A percentile compares a stretch with the other conserved stretches of the same genome.
Conservation (phyloP, 1,139 yeast species). For the Pichia sp. region DNA sequence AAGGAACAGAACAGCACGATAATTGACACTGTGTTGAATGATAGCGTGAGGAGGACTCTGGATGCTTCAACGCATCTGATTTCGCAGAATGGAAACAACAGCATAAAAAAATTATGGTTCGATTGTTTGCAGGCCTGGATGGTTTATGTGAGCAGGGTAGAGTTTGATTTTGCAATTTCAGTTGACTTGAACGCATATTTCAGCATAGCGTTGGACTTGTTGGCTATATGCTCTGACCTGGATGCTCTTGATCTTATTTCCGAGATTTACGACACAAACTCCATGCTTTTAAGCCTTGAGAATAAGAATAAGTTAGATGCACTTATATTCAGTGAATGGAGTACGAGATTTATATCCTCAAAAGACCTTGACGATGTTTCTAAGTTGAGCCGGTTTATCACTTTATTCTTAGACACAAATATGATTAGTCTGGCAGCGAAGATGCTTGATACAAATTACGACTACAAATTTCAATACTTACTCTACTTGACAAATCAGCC, state of each 20-base stretch:
- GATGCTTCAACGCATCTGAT: conserved; percentile 26
- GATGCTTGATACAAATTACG: conserved; percentile 39
- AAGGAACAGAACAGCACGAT: conserved; percentile 13
- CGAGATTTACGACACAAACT: conserved; percentile 47
- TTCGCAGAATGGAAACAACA: conserved; percentile 22
- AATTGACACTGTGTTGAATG: conserved; percentile 9
- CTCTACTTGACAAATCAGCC: conserved; percentile 57
- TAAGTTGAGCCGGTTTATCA: conserved; percentile 48
- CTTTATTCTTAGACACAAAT: conserved; percentile 50
- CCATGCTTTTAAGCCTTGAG: conserved; percentile 37
- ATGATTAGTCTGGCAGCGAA: conserved; percentile 47
- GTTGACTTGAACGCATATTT: conserved; percentile 38
- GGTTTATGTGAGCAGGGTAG: conserved; percentile 39
- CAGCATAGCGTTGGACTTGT: conserved; percentile 26
- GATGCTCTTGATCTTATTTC: conserved; percentile 38
- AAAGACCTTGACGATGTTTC: conserved; percentile 38
- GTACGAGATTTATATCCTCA: conserved; percentile 34
- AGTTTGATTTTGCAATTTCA: conserved; percentile 36
- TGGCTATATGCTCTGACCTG: conserved; percentile 14
- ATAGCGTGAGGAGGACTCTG: conserved; percentile 33
- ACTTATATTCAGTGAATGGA: conserved; percentile 45
- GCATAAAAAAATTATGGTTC: conserved; percentile 25
- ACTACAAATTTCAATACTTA: conserved; percentile 46
- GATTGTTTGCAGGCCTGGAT: conserved; percentile 40
- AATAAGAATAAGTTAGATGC: conserved; percentile 31